Evolutionary conservation across 2,329 filamentous ascomycete species (phyloP).

Genomic region (Calonectria henricotiae): DNA sequence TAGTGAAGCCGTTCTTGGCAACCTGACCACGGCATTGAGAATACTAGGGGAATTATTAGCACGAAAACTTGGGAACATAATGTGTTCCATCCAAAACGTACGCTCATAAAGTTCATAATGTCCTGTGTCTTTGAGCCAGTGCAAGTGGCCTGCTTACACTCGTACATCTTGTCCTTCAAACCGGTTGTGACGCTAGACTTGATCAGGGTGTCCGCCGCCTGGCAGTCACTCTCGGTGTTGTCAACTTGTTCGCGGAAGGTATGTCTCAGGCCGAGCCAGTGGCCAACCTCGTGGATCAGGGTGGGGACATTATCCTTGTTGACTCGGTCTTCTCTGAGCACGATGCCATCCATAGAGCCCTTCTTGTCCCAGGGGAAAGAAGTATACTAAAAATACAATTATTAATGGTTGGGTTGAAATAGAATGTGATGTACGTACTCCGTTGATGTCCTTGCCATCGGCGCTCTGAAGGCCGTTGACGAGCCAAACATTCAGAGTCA

Average conservation of each 20-base stretch:
- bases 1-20: conserved; percentile 43
- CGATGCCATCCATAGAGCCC: conserved; percentile 30
- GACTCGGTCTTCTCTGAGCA: conserved; percentile 26
- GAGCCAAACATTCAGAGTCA: conserved; percentile 36
- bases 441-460: conserved; percentile 27
- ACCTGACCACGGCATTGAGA: conserved; percentile 36
- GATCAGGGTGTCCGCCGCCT: conserved; percentile 39
- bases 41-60: not conserved
- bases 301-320: conserved; percentile 16
- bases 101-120: conserved; percentile 49
- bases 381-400: not conserved
- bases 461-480: conserved; percentile 29
- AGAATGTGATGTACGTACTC: not conserved
- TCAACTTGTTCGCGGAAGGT: conserved; percentile 35
- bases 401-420: not conserved
- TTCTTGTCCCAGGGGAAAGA: conserved; percentile 35
- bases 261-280: conserved; percentile 36
- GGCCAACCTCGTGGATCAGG: conserved; percentile 34
- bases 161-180: conserved; percentile 30
- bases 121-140: conserved; percentile 24
- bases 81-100: conserved; percentile 5
- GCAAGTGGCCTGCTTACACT: conserved; percentile 43
- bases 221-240: conserved; percentile 37
- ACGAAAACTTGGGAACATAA: not conserved
- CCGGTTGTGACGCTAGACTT: conserved; percentile 46